Evolutionary conservation across 2,329 filamentous ascomycete species (phyloP), one percentile per base, ranked within the genome.

Genomic region (Laburnicola sp.): DNA sequence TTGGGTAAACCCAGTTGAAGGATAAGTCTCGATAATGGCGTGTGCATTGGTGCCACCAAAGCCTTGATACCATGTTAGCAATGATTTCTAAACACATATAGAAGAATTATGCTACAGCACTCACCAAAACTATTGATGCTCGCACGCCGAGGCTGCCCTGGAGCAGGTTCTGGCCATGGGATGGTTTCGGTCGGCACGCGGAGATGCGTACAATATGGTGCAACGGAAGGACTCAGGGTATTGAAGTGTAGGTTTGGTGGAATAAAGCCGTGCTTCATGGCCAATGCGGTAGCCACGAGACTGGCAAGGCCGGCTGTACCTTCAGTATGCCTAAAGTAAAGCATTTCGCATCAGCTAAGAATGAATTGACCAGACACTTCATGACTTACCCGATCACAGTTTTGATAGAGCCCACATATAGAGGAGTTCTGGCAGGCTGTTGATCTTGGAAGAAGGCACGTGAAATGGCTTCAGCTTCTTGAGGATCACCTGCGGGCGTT

Each of bases 221-320:
- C 43, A n/a, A 61, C 40, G 10, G 16, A n/a, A 21, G 51, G 45
- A 39, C 54, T 51, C 7, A 58, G 30, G 4, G 38, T 40, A 10
- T 59, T 42, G 39, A 60, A 56, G 9, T 45, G 51, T 5, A 58
- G 21, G 25, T 71, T 60, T 4, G 56, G 53, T 2, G 72, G 70
- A 6, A 74, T 59, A 1, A 47, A 56, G 2, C 54, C 56, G 47
- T 75, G 53, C 51, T 75, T 64, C 9, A 79, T 54, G 0, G 71
- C 64, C 34, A 76, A 49, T 1, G 65, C 60, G 9, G 68, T 64
- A 25, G 70, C 73, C 7, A 74, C 48, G n/a, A 75, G 28, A 23
- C 69, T 63, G 6, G 65, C 65, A 1, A 74, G 46, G 11, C 70
- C 72, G n/a, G 70, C 69, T 2, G 69, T 63, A 22, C 68, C 73